These are phyloP conservation scores for Solanum lignicaule DNA, from an alignment of 257 asterid genomes.

Conservation along the genomic window DNA sequence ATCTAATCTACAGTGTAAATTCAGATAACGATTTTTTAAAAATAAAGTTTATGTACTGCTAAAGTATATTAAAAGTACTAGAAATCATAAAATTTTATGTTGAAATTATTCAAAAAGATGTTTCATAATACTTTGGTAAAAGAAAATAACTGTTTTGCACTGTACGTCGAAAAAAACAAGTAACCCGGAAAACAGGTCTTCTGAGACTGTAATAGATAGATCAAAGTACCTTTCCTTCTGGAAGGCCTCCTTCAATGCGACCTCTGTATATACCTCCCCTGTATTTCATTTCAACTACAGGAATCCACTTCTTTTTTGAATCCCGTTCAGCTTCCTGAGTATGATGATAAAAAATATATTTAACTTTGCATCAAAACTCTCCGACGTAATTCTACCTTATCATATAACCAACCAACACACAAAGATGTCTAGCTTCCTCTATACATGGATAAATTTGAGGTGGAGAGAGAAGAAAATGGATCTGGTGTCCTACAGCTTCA, in stretches of 20 bases:
- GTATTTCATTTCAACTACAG: slow-evolving; percentile 71
- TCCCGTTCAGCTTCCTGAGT: slow-evolving; percentile 88
- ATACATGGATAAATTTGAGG: not conserved
- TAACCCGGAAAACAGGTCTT: not conserved
- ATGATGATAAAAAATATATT: not conserved
- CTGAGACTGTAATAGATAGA: slow-evolving; percentile 4
- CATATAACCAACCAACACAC: not conserved
- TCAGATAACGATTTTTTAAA: not conserved
- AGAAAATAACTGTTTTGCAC: not conserved
- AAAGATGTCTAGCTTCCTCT: not conserved
- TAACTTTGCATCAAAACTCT: not conserved
- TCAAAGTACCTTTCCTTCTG: slow-evolving; percentile 86
- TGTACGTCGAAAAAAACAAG: not conserved
- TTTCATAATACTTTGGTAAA: not conserved
- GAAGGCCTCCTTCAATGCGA: slow-evolving; percentile 91
- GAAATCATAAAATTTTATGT: not conserved
- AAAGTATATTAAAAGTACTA: not conserved
- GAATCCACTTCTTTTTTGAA: slow-evolving; percentile 78
- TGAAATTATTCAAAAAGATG: not conserved
- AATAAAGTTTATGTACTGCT: not conserved
- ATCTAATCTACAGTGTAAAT: not conserved
- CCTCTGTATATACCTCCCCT: slow-evolving; percentile 88
- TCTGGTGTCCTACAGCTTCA: not conserved
- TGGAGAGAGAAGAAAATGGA: not conserved
- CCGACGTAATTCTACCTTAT: not conserved